Base-by-base conservation (phyloP, 169 alveolate species). In the Cryptosporidium felis region DNA sequence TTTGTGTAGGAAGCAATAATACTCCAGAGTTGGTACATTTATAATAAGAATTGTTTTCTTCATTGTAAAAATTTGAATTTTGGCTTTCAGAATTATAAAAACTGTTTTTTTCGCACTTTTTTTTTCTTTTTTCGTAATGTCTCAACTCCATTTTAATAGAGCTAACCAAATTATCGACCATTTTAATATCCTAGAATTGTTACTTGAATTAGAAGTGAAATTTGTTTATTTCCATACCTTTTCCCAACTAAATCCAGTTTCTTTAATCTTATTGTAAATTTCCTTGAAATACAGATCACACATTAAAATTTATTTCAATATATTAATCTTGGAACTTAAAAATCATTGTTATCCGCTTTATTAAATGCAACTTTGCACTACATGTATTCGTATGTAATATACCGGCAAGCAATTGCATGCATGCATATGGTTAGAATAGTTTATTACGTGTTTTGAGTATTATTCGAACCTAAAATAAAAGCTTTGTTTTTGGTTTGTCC, bases 161-260 rank as follows among this genome's bases (percentile, higher is more conserved):
- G n/a, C 26, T 67, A 47, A 74, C 14, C 14, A 74, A 40, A 38
- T 34, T 58, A 49, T 74, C 85, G 42, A 74, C 38, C 6, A 51
- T 38, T 38, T 74, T 56, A 1, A 74, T 44, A 53, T 40, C 41
- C 85, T 74, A 5, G 41, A 30, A 5, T 10, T 32, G 23, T 53
- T 53, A 30, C 9, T 74, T 4, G n/a, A 56, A 30, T 23, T 0
- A 16, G 9, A 34, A 21, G 21, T 51, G 12, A 26, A 47, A 5
- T 12, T 8, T 9, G 2, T 34, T 23, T 16, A 10, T 56, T 74
- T 10, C 36, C 59, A 14, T 51, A 74, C 85, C 65, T 49, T 53
- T 49, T 38, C 47, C 85, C 85, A 74, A 9, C 38, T 36, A 74
- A 74, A 74, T 36, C 85, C 85, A 8, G 85, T 53, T 12, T 74